Evolutionary conservation across 2,329 filamentous ascomycete genomes (phyloP).

Genomic region (Hypoxylon sp.): DNA sequence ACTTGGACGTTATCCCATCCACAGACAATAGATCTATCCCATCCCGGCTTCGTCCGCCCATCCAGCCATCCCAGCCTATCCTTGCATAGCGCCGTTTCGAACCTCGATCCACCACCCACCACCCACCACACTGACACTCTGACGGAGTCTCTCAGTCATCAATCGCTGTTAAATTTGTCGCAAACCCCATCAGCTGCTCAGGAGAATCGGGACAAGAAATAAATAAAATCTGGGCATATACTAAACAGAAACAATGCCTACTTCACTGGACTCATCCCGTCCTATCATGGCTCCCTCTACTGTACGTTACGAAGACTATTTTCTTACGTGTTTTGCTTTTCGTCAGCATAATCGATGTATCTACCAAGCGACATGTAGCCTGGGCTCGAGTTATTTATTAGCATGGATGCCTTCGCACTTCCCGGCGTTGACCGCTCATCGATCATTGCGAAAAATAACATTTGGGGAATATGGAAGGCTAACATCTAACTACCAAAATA

Average conservation of each 20-base stretch:
- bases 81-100: slow-evolving; percentile 45
- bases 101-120: slow-evolving; percentile 42
- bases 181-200: slow-evolving; percentile 19
- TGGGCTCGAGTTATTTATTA: not conserved
- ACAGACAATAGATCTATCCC: slow-evolving; percentile 26
- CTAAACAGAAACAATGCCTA: slow-evolving; percentile 61
- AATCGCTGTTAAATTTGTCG: slow-evolving; percentile 37
- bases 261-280: slow-evolving; percentile 72
- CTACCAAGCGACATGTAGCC: not conserved
- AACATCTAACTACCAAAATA: slow-evolving; percentile 21
- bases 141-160: slow-evolving; percentile 32
- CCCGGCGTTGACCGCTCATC: not conserved
- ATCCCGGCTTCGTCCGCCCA: slow-evolving; percentile 39
- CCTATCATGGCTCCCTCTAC: slow-evolving; percentile 73
- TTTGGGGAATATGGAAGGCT: slow-evolving; percentile 14
- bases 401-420: slow-evolving; percentile 14
- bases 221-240: slow-evolving; percentile 16
- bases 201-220: slow-evolving; percentile 10
- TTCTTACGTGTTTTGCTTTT: slow-evolving; percentile 17
- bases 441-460: not conserved
- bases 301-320: slow-evolving; percentile 61
- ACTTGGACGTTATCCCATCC: slow-evolving; percentile 22
- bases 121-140: slow-evolving; percentile 36
- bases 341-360: slow-evolving; percentile 13
- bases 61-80: slow-evolving; percentile 34